Conservation (phyloP, 2,329 filamentous ascomycete species). For the Botrytis elliptica region DNA sequence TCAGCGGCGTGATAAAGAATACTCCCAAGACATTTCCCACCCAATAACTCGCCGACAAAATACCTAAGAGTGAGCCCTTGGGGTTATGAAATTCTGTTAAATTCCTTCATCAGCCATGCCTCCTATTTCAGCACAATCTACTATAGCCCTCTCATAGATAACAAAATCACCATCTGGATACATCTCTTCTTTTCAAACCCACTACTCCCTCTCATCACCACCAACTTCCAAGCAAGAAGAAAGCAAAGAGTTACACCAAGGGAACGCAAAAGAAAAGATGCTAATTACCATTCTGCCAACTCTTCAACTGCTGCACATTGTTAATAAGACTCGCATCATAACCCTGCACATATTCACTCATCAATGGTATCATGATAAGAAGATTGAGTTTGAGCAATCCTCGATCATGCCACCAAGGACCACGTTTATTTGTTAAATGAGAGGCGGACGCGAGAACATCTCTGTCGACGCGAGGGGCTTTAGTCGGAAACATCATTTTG, state of each 20-base stretch:
- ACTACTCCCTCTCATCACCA: background rate
- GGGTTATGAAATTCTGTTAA: conserved; percentile 27
- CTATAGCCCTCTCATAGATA: background rate
- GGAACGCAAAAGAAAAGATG: background rate
- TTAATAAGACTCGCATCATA: conserved; percentile 28
- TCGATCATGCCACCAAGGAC: conserved; percentile 26
- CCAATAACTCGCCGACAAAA: conserved; percentile 27
- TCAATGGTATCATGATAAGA: conserved; percentile 28
- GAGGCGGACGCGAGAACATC: background rate
- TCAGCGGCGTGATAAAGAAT: conserved; percentile 26
- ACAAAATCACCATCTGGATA: background rate
- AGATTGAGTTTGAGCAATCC: conserved; percentile 25
- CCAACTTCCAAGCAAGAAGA: background rate
- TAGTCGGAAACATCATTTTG: conserved; percentile 3
- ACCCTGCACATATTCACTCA: conserved; percentile 31
- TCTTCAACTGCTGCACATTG: conserved; percentile 27
- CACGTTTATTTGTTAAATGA: conserved; percentile 26
- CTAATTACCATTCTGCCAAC: conserved; percentile 25
- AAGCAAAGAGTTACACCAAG: background rate
- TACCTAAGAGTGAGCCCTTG: conserved; percentile 24
- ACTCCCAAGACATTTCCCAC: conserved; percentile 29
- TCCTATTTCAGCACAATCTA: background rate
- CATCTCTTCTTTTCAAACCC: no score
- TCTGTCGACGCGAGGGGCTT: conserved; percentile 1
- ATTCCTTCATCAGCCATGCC: background rate